Base-by-base conservation (phyloP, 257 asterid species). In the Salvia hispanica region DNA sequence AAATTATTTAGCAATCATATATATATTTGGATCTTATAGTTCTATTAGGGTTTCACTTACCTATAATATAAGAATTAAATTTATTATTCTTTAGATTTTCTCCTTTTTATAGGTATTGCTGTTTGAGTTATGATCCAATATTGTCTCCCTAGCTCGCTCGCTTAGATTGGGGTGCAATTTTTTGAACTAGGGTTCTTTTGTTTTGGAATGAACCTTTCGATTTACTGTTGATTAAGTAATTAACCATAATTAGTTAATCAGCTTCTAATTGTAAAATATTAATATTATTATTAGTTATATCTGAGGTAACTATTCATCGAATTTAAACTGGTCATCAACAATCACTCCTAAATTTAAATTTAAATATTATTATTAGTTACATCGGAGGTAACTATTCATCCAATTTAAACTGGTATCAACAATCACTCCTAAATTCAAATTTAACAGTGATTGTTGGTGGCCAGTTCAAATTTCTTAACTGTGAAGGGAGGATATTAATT, bases 1-100 rank as follows among this genome's bases (percentile, higher is more conserved):
- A 72, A 55, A 63, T 44, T 45, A 63, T 62, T 62, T 31, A 53
- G 44, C 64, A 33, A 51, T 62, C 71, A 62, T 52, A 16, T 25
- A 18, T 25, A 25, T 50, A 21, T 37, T 48, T 45, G 50, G 56
- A 16, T 58, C 5, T 52, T 60, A 40, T 62, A 62, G 43, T 54
- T 54, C 67, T 46, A 6, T 42, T 53, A 56, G 66, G 71, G 64
- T 33, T 62, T 54, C 45, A 55, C 45, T 63, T 47, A 43, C 47
- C 51, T 45, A 34, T 13, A 9, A 63, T 44, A 52, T 42, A 40
- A 52, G 14, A 40, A 7, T 40, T 40, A 39, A 7, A 25, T 42
- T 62, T 43, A 43, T 62, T 45, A 44, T 44, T 56, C 5, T 40
- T 33, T 5, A 31, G 5, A 3, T 58, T 57, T 15, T 15, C 28